phyloP scores from a whole-genome alignment of 2,329 filamentous ascomycete genomes.

The Emergomyces orientalis region DNA sequence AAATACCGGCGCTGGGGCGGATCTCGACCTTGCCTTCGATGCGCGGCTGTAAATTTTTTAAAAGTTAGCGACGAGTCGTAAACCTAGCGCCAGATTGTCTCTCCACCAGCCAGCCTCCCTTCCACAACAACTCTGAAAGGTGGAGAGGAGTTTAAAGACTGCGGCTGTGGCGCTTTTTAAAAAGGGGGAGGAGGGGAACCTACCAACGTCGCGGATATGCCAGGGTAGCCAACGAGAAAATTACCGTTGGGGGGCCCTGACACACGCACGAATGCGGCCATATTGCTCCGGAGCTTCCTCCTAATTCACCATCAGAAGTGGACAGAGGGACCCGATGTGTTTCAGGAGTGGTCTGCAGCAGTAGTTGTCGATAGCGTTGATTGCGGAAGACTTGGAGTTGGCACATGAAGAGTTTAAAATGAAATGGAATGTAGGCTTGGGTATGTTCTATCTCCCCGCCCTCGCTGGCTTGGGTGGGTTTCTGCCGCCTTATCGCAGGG shows the following conservation, averaged over 20 bases:
- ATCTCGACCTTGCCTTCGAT: conserved; percentile 98
- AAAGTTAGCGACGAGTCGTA: not conserved
- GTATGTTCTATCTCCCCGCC: not conserved
- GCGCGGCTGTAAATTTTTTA: conserved; percentile 55
- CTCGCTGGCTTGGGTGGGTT: not conserved
- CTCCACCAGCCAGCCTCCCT: not conserved
- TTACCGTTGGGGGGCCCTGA: conserved; percentile 95
- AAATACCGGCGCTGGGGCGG: conserved; percentile 71
- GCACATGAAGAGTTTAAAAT: conserved; percentile 1
- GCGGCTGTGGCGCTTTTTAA: not conserved
- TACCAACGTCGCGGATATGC: conserved; percentile 94
- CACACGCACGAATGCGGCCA: conserved; percentile 84
- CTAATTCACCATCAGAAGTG: conserved; percentile 15
- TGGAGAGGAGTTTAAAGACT: not conserved
- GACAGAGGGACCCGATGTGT: not conserved
- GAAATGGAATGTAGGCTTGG: not conserved
- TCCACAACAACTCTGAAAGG: not conserved
- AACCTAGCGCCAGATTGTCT: not conserved
- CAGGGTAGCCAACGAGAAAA: conserved; percentile 93
- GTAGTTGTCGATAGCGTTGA: not conserved
- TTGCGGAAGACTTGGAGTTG: not conserved
- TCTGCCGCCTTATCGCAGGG: not conserved
- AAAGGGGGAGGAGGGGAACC: conserved; percentile 34
- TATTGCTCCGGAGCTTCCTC: conserved; percentile 29
- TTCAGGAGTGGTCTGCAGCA: not conserved